These are phyloP conservation scores for Ceriops zippeliana DNA, from an alignment of 345 rosid species.

Conservation along the genomic window DNA sequence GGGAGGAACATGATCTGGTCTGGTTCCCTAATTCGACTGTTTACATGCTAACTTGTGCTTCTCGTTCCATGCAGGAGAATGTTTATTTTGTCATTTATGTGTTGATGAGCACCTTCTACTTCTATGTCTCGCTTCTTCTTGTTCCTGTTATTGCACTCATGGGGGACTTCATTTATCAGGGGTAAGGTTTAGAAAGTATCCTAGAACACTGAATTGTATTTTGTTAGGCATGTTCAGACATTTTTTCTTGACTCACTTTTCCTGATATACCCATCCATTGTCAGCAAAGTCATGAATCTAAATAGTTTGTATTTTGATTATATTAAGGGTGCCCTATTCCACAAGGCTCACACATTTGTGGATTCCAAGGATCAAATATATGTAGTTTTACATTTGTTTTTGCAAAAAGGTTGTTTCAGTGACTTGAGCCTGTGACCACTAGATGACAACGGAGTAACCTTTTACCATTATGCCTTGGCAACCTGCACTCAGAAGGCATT, in stretches of 20 bases:
- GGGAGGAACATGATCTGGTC: not conserved
- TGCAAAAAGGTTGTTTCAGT: too few relatives aligned
- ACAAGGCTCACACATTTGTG: too few relatives aligned
- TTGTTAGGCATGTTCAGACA: too few relatives aligned
- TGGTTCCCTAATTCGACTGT: not conserved
- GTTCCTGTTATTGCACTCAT: slow-evolving; percentile 87
- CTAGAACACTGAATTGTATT: not conserved
- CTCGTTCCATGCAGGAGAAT: slow-evolving; percentile 58
- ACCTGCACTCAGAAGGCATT: not conserved
- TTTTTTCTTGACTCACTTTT: too few relatives aligned
- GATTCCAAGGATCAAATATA: too few relatives aligned
- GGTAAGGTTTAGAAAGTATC: slow-evolving; percentile 44
- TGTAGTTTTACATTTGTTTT: too few relatives aligned
- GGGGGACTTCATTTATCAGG: slow-evolving; percentile 86
- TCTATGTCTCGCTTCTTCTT: slow-evolving; percentile 71
- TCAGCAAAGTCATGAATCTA: too few relatives aligned
- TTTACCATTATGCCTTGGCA: not conserved
- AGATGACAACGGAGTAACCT: too few relatives aligned
- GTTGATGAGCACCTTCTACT: slow-evolving; percentile 82
- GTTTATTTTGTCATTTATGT: slow-evolving; percentile 76
- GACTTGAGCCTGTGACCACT: too few relatives aligned
- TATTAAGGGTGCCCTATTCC: too few relatives aligned
- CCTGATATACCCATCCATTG: too few relatives aligned
- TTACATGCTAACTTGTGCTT: slow-evolving; percentile 17
- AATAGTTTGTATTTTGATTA: too few relatives aligned